phyloP scores from a whole-genome alignment of 306 rosid genomes.

The Purshia tridentata region DNA sequence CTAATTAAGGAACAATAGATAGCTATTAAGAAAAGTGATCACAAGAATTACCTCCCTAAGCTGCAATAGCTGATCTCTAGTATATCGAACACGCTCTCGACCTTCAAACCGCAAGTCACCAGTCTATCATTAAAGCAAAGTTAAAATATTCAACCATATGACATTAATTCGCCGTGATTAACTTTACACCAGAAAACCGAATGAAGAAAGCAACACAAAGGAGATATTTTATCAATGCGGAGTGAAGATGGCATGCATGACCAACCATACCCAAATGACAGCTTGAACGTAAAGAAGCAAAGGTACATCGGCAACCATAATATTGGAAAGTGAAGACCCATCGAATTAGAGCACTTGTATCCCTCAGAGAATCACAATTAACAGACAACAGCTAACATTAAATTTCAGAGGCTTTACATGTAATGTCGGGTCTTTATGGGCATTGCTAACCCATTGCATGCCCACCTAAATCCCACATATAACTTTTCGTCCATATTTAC shows the following conservation, averaged over 20 bases:
- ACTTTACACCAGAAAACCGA: neutral
- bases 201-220: neutral
- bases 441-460: constrained; percentile 16
- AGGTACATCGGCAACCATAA: neutral
- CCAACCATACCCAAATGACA: neutral
- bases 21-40: neutral
- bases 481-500: constrained; percentile 45
- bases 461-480: constrained; percentile 36
- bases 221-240: neutral
- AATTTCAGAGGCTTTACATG: constrained; percentile 6
- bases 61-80: constrained; percentile 39
- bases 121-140: constrained; percentile 17
- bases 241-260: constrained; percentile 3
- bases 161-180: neutral
- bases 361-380: neutral
- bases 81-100: constrained; percentile 33
- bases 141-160: neutral
- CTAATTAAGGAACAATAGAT: neutral
- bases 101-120: constrained; percentile 44
- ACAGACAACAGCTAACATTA: neutral
- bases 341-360: neutral
- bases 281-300: neutral
- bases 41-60: constrained; percentile 32
- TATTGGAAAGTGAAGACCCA: neutral
- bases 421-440: constrained; percentile 35